phyloP scores from a whole-genome alignment of 257 asterid species.

The Vinca minor region DNA sequence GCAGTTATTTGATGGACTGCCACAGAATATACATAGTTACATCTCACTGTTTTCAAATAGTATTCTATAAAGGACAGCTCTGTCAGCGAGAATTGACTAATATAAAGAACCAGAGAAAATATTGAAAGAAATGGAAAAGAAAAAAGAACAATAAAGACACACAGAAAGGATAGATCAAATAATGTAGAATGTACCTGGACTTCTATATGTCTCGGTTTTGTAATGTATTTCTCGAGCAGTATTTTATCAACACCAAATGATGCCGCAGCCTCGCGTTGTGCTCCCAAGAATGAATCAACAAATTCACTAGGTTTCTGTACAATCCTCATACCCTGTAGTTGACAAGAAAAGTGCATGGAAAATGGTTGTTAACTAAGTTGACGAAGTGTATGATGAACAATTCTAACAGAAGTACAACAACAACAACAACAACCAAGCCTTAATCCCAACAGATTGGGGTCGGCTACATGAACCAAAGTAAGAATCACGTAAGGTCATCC shows the following conservation, averaged over 20 bases:
- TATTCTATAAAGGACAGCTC: neutral
- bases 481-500: too few relatives aligned
- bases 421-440: too few relatives aligned
- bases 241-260: slow-evolving; percentile 85
- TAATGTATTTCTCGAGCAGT: slow-evolving; percentile 90
- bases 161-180: slow-evolving; percentile 12
- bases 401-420: neutral
- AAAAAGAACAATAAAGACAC: neutral
- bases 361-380: neutral
- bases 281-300: slow-evolving; percentile 79
- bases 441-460: too few relatives aligned
- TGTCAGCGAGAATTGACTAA: neutral
- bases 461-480: too few relatives aligned
- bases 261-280: slow-evolving; percentile 99
- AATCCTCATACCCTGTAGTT: slow-evolving; percentile 88
- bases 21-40: neutral
- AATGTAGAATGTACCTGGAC: slow-evolving; percentile 64
- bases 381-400: neutral
- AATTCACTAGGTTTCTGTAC: slow-evolving; percentile 75
- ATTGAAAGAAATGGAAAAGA: neutral
- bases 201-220: slow-evolving; percentile 94
- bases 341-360: slow-evolving; percentile 19
- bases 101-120: neutral
- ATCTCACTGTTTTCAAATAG: neutral
- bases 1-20: neutral